Evolutionary conservation across 2,329 filamentous ascomycete genomes (phyloP).

Genomic region (Aspergillus fumigatiaffinis): DNA sequence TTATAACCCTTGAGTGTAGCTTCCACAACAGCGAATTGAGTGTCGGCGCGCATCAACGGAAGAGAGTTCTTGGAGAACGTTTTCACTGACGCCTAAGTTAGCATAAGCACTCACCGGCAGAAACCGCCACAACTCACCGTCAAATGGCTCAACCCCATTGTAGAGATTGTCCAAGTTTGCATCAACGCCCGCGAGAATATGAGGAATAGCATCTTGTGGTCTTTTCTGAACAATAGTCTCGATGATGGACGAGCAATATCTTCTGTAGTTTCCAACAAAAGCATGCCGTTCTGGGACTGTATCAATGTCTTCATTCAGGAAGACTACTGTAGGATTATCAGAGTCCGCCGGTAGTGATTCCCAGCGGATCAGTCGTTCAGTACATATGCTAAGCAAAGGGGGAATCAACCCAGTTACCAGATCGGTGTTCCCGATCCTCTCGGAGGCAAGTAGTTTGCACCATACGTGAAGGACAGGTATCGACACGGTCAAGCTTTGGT

Average conservation of each 20-base stretch:
- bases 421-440: slow-evolving; percentile 56
- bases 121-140: slow-evolving; percentile 46
- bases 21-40: slow-evolving; percentile 85
- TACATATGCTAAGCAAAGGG: slow-evolving; percentile 76
- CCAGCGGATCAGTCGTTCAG: slow-evolving; percentile 77
- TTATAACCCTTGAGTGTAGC: slow-evolving; percentile 83
- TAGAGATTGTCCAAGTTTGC: slow-evolving; percentile 72
- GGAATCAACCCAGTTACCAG: slow-evolving; percentile 64
- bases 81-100: slow-evolving; percentile 24
- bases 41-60: slow-evolving; percentile 67
- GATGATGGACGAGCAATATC: slow-evolving; percentile 83
- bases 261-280: slow-evolving; percentile 90
- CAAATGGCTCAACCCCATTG: slow-evolving; percentile 63
- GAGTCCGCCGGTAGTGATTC: slow-evolving; percentile 81
- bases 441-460: slow-evolving; percentile 74
- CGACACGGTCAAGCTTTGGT: slow-evolving; percentile 84
- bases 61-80: slow-evolving; percentile 40
- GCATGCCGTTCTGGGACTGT: slow-evolving; percentile 90
- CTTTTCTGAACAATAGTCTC: slow-evolving; percentile 80
- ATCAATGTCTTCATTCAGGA: slow-evolving; percentile 90
- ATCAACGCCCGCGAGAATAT: slow-evolving; percentile 79
- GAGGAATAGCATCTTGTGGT: slow-evolving; percentile 77
- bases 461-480: slow-evolving; percentile 89
- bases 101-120: neutral
- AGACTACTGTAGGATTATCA: slow-evolving; percentile 72